Percentiles rank a stretch among this genome's conserved stretches.
These are phyloP conservation scores for Phytophthora pseudosyringae DNA, from an alignment of 352 stramenopile genomes.

Conservation along the genomic window DNA sequence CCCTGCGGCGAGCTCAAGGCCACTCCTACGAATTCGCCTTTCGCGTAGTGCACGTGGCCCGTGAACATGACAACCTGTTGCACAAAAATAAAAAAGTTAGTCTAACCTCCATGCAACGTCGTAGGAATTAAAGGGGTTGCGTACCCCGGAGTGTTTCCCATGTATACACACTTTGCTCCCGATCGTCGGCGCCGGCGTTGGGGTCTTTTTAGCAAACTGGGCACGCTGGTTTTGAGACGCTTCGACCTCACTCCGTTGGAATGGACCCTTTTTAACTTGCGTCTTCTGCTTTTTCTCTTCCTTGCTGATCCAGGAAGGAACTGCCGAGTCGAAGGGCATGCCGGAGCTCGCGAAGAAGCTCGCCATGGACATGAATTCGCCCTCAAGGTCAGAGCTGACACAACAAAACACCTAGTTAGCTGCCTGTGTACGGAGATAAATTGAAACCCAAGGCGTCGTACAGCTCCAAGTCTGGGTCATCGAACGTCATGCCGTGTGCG, in stretches of 20 bases:
- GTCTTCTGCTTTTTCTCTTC: slow-evolving; percentile 7
- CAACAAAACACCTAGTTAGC: slow-evolving; percentile 1
- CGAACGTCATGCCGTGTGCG: slow-evolving; percentile 29
- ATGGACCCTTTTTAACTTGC: too few relatives aligned
- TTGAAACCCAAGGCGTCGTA: slow-evolving; percentile 8
- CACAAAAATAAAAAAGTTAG: too few relatives aligned
- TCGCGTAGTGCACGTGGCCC: slow-evolving; percentile 73
- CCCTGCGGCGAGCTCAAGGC: slow-evolving; percentile 58
- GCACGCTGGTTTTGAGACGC: too few relatives aligned
- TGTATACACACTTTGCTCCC: slow-evolving; percentile 47
- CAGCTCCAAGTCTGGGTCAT: slow-evolving; percentile 11
- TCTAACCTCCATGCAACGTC: too few relatives aligned
- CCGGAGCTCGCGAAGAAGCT: slow-evolving; percentile 37
- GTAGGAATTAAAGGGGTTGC: too few relatives aligned
- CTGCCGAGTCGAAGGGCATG: slow-evolving; percentile 28
- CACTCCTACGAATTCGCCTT: slow-evolving; percentile 73
- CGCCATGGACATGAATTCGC: slow-evolving; percentile 56
- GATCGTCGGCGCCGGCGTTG: slow-evolving; percentile 12
- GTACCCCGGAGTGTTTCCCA: slow-evolving; percentile 48
- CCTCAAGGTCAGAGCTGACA: slow-evolving; percentile 39
- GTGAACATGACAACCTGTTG: slow-evolving; percentile 65
- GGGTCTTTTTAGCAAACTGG: not conserved
- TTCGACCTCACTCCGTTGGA: too few relatives aligned
- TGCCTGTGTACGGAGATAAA: not conserved
- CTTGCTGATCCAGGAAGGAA: too few relatives aligned